These are phyloP conservation scores for Wallacemonas collosoma DNA, from an alignment of 208 protist genomes.

Conservation along the genomic window DNA sequence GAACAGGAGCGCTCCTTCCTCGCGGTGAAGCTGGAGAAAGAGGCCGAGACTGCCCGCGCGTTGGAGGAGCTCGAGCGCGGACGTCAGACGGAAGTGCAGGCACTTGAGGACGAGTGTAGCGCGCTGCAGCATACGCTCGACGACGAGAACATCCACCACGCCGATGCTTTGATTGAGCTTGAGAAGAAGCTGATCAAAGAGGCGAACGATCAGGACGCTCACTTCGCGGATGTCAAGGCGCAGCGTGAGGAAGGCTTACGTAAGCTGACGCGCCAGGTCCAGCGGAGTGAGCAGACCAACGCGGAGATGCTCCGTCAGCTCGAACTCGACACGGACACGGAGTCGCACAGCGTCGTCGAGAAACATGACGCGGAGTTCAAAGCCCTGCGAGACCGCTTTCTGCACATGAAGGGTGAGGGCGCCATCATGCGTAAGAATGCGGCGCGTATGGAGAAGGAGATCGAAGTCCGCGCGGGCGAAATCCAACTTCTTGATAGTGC, in stretches of 20 bases:
- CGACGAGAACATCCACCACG: conserved; percentile 42
- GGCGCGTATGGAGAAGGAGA: conserved; percentile 88
- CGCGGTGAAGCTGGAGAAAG: conserved; percentile 82
- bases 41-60: conserved; percentile 60
- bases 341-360: conserved; percentile 87
- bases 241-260: conserved; percentile 63
- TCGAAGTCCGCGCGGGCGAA: conserved; percentile 81
- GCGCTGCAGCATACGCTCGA: conserved; percentile 75
- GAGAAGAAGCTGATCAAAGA: conserved; percentile 36
- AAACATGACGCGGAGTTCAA: conserved; percentile 78
- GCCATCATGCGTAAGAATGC: conserved; percentile 95
- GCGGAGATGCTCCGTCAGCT: conserved; percentile 88
- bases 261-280: conserved; percentile 66
- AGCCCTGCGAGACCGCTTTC: conserved; percentile 75
- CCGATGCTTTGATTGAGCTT: conserved; percentile 39
- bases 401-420: conserved; percentile 95
- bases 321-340: conserved; percentile 94
- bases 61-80: conserved; percentile 80
- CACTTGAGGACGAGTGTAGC: conserved; percentile 73
- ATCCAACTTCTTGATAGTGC: conserved; percentile 73
- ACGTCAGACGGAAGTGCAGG: conserved; percentile 90
- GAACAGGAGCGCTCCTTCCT: conserved; percentile 93
- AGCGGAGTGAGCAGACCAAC: conserved; percentile 76
- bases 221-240: conserved; percentile 77
- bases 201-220: conserved; percentile 62